Percentiles rank a stretch among this genome's conserved stretches.
Conservation (phyloP, 345 rosid genomes). For the Aurinia saxatilis region DNA sequence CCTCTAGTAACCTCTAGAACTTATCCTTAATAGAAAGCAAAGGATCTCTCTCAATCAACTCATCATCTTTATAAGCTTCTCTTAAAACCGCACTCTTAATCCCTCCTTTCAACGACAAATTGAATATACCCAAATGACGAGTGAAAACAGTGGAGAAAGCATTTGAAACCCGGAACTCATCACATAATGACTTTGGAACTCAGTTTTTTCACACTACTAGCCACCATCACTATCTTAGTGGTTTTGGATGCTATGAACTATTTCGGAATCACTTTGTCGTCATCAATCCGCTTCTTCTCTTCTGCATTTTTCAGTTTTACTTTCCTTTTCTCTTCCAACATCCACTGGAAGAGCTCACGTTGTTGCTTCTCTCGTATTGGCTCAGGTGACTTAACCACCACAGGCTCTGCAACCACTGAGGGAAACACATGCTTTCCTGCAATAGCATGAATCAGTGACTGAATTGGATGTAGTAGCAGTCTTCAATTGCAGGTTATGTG, state of each 20-base stretch:
- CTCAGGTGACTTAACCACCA: slow-evolving; percentile 43
- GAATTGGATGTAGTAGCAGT: slow-evolving; percentile 27
- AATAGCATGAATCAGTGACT: no score
- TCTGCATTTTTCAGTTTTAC: slow-evolving; percentile 54
- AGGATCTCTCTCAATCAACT: slow-evolving; percentile 59
- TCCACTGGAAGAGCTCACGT: slow-evolving; percentile 83
- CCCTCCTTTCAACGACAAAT: slow-evolving; percentile 78
- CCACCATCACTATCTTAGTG: slow-evolving; percentile 72
- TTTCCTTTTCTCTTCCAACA: slow-evolving; percentile 89
- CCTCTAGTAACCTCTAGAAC: slow-evolving; percentile 50
- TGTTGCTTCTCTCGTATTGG: slow-evolving; percentile 61
- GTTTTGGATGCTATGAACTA: slow-evolving; percentile 63
- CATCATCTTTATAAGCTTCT: slow-evolving; percentile 58
- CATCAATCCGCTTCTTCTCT: slow-evolving; percentile 70
- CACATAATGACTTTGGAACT: slow-evolving; percentile 14
- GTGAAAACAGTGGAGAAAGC: slow-evolving; percentile 71
- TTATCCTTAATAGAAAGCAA: slow-evolving; percentile 62
- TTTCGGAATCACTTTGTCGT: slow-evolving; percentile 78
- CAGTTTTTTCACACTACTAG: slow-evolving; percentile 9
- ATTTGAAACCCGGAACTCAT: slow-evolving; percentile 73
- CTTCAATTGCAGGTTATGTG: slow-evolving; percentile 29
- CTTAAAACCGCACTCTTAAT: slow-evolving; percentile 75
- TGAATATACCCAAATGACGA: slow-evolving; percentile 83
- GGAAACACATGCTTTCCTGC: slow-evolving; percentile 29
- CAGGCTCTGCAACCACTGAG: no score